These are phyloP conservation scores for Mikania micrantha DNA, from an alignment of 129 eudicot genomes.

Conservation along the genomic window DNA sequence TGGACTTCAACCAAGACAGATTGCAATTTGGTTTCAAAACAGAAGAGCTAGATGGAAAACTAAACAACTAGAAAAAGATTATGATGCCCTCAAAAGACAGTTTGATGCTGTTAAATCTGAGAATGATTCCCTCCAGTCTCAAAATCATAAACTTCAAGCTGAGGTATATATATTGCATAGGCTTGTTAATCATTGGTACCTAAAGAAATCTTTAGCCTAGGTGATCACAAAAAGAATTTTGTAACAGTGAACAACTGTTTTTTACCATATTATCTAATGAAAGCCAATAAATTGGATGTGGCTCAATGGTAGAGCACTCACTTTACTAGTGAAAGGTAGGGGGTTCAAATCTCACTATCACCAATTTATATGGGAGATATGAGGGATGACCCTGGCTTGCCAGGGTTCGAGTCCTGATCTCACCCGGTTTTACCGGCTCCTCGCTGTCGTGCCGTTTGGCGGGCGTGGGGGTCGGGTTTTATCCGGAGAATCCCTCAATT, in stretches of 20 bases:
- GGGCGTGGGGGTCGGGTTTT: too few species aligned
- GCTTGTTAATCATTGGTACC: neutral
- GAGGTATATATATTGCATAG: constrained; percentile 46
- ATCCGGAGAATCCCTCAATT: too few species aligned
- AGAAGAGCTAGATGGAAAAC: constrained; percentile 99
- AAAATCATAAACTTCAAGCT: constrained; percentile 78
- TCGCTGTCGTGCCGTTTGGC: too few species aligned
- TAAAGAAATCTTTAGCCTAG: constrained; percentile 1
- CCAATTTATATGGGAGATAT: too few species aligned
- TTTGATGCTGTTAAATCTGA: constrained; percentile 88
- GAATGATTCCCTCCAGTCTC: constrained; percentile 81
- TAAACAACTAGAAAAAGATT: constrained; percentile 91
- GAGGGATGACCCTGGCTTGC: too few species aligned
- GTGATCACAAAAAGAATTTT: neutral
- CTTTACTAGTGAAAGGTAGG: too few species aligned
- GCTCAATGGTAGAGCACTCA: too few species aligned
- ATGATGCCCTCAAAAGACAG: constrained; percentile 76
- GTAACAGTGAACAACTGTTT: neutral
- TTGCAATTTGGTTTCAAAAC: constrained; percentile 97
- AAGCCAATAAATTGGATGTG: too few species aligned
- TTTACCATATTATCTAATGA: too few species aligned
- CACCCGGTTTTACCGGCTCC: too few species aligned
- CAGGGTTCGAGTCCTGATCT: too few species aligned
- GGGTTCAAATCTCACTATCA: too few species aligned
- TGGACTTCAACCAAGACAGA: constrained; percentile 95